Evolutionary conservation across 2,329 filamentous ascomycete genomes (phyloP).

Genomic region (Rutstroemia sp.): DNA sequence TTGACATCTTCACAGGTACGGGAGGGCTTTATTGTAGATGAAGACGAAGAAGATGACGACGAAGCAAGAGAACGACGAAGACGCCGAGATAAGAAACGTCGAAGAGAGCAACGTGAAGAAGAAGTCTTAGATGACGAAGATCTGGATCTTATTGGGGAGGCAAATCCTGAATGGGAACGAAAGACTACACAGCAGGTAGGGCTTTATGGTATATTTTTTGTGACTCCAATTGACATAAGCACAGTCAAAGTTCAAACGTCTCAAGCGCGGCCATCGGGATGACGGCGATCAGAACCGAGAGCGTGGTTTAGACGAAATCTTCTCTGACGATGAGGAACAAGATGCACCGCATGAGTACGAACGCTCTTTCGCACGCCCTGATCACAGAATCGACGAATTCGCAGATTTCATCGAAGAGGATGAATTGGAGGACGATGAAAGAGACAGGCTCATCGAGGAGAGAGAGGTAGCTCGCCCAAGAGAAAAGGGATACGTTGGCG

Average conservation of each 20-base stretch:
- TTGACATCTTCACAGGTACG: conserved; percentile 53
- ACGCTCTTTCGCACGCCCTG: conserved; percentile 30
- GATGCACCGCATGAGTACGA: conserved; percentile 43
- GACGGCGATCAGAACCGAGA: conserved; percentile 60
- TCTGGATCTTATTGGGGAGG: conserved; percentile 86
- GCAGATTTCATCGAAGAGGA: conserved; percentile 98
- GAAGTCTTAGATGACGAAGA: conserved; percentile 88
- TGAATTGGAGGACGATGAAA: conserved; percentile 81
- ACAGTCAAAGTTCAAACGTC: conserved; percentile 87
- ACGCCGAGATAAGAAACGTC: conserved; percentile 70
- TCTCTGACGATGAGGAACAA: conserved; percentile 88
- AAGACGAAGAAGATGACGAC: conserved; percentile 69
- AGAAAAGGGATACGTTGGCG: conserved; percentile 58
- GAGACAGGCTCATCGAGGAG: conserved; percentile 72
- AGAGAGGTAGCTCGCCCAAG: conserved; percentile 79
- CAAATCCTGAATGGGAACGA: conserved; percentile 61
- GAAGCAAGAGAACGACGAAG: conserved; percentile 44
- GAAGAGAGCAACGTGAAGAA: conserved; percentile 74
- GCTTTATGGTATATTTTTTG: not conserved
- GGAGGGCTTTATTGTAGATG: conserved; percentile 94
- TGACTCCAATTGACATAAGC: conserved; percentile 17
- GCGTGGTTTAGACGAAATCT: conserved; percentile 82
- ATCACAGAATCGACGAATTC: conserved; percentile 68
- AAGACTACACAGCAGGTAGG: conserved; percentile 63
- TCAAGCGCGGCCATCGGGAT: conserved; percentile 83